These are phyloP conservation scores for Euphorbia lathyris DNA, from an alignment of 345 rosid species.

Conservation along the genomic window DNA sequence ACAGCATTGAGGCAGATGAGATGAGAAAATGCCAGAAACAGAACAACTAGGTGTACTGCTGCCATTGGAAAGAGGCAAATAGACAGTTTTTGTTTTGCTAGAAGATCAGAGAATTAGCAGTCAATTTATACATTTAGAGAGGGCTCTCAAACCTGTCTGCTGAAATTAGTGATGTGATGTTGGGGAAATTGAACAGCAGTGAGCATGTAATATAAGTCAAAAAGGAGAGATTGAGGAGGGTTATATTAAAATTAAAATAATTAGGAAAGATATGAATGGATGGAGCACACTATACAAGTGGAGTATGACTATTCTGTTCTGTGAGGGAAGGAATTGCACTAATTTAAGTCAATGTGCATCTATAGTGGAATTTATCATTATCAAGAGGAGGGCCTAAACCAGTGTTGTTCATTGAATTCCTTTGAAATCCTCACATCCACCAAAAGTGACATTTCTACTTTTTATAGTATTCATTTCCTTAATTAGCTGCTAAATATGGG, in stretches of 20 bases:
- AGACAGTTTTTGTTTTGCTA: neutral
- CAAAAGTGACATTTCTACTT: too few relatives aligned
- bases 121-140: constrained; percentile 13
- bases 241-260: neutral
- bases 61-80: constrained; percentile 7
- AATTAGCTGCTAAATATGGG: too few relatives aligned
- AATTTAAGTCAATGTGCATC: constrained; percentile 15
- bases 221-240: too few relatives aligned
- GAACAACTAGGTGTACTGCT: constrained; percentile 1
- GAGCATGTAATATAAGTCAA: neutral
- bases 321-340: constrained; percentile 13
- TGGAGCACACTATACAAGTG: constrained; percentile 35
- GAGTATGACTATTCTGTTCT: constrained; percentile 33
- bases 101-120: neutral
- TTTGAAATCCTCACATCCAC: too few relatives aligned
- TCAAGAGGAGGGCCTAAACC: too few relatives aligned
- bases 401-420: too few relatives aligned
- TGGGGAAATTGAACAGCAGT: constrained; percentile 6
- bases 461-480: too few relatives aligned
- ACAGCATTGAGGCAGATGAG: constrained; percentile 14
- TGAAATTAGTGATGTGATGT: neutral
- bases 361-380: too few relatives aligned
- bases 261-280: constrained; percentile 10
- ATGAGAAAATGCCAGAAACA: constrained; percentile 14
- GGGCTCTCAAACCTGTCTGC: neutral